Base-by-base conservation (phyloP, 2,329 filamentous ascomycete species). In the Penicillium brasilianum region DNA sequence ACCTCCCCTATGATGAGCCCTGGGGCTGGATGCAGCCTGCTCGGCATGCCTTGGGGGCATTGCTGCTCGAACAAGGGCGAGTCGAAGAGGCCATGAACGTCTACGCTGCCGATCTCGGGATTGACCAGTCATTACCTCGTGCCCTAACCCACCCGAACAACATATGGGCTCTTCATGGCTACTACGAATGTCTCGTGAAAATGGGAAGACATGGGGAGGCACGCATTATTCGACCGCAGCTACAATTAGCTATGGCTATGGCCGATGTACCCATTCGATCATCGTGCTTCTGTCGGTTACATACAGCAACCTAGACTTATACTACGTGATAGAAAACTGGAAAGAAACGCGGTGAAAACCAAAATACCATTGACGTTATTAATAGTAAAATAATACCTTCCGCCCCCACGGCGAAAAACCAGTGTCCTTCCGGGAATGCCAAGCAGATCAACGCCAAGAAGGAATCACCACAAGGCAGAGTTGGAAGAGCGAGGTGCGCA, bases 11-110 rank as follows among this genome's bases (percentile, higher is more conserved):
- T 64, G 88, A 89, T 56, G 90, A 93, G 72, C 90, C 90, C 0
- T 92, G 89, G 89, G 88, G 88, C 0, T 92, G 90, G 89, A 91
- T 92, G 89, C 88, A 90, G 71, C 89, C 90, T 0, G 85, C 87
- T 0, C 80, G 89, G 3, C 90, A 92, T 72, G 89, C 89, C 0
- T 88, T 88, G 51, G 89, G 87, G 0, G 90, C 89, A 0, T 78
- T 93, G 2, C 72, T 91, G 32, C 79, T 91, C 3, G 90, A 92
- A 70, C 88, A 90, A 68, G 86, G 83, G 0, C 78, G 77, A 4
- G 77, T 84, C 0, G 78, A 84, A 22, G 79, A 88, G 58, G 87
- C 88, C 0, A 73, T 81, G 2, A 78, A 71, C 0, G 82, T 87
- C 0, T 91, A 90, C 65, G 77, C 75, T 25, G 87, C 85, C 0